Evolutionary conservation across 192 early-diverging fungal genomes (phyloP).

Genomic region (Martensiomyces pterosporus): DNA sequence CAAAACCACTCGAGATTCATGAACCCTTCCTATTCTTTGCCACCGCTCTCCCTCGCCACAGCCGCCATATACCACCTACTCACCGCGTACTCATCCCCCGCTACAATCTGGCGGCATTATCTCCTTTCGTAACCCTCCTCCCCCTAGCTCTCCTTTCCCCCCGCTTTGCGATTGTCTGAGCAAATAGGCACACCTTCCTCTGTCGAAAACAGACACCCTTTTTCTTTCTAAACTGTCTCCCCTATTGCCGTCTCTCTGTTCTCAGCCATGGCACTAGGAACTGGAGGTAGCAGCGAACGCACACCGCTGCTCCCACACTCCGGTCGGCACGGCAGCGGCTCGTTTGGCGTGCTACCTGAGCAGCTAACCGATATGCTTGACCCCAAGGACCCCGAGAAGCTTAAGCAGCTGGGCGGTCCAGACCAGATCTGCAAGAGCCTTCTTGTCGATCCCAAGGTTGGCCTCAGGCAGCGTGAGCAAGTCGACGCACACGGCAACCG

Average conservation of each 20-base stretch:
- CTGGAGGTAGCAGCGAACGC: constrained; percentile 40
- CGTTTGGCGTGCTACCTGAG: constrained; percentile 50
- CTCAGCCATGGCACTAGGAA: constrained; percentile 13
- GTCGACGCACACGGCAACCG: constrained; percentile 20
- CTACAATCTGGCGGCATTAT: too few relatives aligned
- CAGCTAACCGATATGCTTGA: constrained; percentile 61
- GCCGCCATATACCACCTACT: too few relatives aligned
- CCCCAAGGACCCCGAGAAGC: constrained; percentile 58
- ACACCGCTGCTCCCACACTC: constrained; percentile 42
- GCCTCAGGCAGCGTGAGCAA: constrained; percentile 54
- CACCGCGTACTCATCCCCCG: too few relatives aligned
- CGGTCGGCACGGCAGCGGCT: constrained; percentile 3
- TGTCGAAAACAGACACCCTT: too few relatives aligned
- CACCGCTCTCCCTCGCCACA: too few relatives aligned
- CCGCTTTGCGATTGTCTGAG: too few relatives aligned
- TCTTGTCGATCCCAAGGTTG: constrained; percentile 56
- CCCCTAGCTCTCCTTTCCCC: background rate
- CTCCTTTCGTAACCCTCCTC: background rate
- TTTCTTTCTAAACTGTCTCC: background rate
- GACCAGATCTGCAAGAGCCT: constrained; percentile 56
- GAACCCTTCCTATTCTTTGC: too few relatives aligned
- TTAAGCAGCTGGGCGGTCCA: constrained; percentile 58
- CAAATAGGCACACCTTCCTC: too few relatives aligned
- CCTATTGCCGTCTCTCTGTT: background rate
- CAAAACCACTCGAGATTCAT: too few relatives aligned